These are phyloP conservation scores for Ustilago xerochloae DNA, from an alignment of 1,284 basidiomycete genomes.

Conservation along the genomic window DNA sequence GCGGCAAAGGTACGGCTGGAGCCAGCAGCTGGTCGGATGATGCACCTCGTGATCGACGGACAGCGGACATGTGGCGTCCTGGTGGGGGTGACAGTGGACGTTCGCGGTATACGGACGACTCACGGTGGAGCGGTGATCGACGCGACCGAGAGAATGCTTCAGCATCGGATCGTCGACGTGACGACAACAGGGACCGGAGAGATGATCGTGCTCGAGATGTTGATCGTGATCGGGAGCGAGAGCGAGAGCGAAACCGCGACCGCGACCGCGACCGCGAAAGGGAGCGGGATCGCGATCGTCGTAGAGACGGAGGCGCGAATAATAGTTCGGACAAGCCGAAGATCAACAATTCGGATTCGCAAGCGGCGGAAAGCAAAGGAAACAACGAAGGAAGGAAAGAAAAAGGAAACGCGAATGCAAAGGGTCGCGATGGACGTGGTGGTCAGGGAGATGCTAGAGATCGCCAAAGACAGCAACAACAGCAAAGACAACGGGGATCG, in stretches of 20 bases:
- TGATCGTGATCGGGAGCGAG: constrained; percentile 9
- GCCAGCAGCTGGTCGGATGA: constrained; percentile 23
- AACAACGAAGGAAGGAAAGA: constrained; percentile 9
- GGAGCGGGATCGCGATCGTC: background rate
- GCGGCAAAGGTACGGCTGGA: constrained; percentile 1
- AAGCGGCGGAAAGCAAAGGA: background rate
- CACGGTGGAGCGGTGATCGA: constrained; percentile 15
- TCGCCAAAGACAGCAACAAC: constrained; percentile 12
- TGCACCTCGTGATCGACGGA: constrained; percentile 20
- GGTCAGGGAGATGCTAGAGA: constrained; percentile 4
- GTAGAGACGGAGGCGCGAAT: constrained; percentile 3
- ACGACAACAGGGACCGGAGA: constrained; percentile 10
- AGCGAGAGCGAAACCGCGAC: background rate
- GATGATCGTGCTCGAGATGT: constrained; percentile 17
- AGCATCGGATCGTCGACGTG: constrained; percentile 20
- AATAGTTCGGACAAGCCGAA: constrained; percentile 9
- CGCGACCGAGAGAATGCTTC: constrained; percentile 16
- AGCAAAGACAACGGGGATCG: constrained; percentile 13
- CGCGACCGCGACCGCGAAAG: constrained; percentile 7
- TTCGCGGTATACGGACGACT: constrained; percentile 13
- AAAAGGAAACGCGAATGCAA: constrained; percentile 7
- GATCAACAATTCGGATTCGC: background rate
- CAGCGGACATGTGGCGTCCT: constrained; percentile 31
- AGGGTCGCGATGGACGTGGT: constrained; percentile 3
- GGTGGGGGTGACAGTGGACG: constrained; percentile 11